Percentiles rank a stretch among this genome's conserved stretches.
Conservation (phyloP, 768 basidiomycete species). For the Cystobasidium tubakii region DNA sequence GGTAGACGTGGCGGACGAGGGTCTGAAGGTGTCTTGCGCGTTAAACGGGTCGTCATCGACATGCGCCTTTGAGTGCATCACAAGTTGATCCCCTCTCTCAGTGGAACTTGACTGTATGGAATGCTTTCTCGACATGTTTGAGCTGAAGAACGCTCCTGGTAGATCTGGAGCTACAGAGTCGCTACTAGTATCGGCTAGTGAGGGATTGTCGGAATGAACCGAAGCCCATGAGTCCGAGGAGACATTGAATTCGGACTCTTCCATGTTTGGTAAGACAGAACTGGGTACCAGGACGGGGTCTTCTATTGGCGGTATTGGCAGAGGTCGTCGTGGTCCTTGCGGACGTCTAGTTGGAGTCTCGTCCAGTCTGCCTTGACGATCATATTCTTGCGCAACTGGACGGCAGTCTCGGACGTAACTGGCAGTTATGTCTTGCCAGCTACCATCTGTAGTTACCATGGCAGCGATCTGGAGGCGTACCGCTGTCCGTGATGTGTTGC, state of each 20-base stretch:
- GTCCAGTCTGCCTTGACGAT: not conserved
- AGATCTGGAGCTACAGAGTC: not conserved
- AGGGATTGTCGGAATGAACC: not conserved
- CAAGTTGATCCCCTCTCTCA: not conserved
- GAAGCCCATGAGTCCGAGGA: not conserved
- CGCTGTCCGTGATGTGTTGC: not conserved
- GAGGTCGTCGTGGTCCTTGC: not conserved
- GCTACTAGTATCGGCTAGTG: not conserved
- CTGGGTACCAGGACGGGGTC: not conserved
- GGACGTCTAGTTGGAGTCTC: not conserved
- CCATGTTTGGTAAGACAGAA: not conserved
- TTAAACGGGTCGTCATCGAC: not conserved
- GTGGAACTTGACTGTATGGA: not conserved
- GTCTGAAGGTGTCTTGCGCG: not conserved
- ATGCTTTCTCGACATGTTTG: not conserved
- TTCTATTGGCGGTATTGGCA: not conserved
- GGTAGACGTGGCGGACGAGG: not conserved
- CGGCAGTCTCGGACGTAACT: not conserved
- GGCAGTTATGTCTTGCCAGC: not conserved
- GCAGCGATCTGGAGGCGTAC: not conserved
- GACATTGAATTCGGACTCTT: not conserved
- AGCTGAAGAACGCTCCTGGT: not conserved
- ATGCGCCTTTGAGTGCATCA: not conserved
- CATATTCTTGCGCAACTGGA: not conserved
- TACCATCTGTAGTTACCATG: not conserved